These are phyloP conservation scores for Beta corolliflora DNA, from an alignment of 179 eudicot genomes.

Conservation along the genomic window DNA sequence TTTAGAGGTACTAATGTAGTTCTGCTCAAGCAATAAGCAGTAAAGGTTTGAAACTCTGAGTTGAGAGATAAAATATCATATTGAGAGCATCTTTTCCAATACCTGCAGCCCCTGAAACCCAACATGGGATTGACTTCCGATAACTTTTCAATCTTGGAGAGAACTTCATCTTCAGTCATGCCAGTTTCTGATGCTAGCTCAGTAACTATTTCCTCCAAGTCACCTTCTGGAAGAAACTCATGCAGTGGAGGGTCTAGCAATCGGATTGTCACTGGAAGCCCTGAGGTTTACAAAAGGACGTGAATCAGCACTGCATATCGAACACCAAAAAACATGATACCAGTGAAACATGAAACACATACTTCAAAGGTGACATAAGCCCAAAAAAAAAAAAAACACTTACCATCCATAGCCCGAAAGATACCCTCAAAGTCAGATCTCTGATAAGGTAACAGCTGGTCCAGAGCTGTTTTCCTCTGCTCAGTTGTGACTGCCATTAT, in stretches of 20 bases:
- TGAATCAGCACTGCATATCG: not conserved
- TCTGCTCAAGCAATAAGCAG: not conserved
- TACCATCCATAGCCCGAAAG: constrained; percentile 99
- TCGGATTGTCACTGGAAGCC: constrained; percentile 93
- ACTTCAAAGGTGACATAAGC: too few species aligned
- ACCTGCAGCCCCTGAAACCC: constrained; percentile 99
- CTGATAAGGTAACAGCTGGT: constrained; percentile 89
- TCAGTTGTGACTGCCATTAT: constrained; percentile 89
- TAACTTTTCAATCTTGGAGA: constrained; percentile 74
- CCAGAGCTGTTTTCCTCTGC: constrained; percentile 80
- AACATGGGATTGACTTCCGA: constrained; percentile 99
- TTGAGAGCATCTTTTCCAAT: not conserved
- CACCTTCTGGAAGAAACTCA: constrained; percentile 97
- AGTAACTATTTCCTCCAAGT: constrained; percentile 78
- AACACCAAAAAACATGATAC: not conserved
- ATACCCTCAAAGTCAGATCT: constrained; percentile 96
- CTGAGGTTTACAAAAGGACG: constrained; percentile 35
- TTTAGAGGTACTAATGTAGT: not conserved
- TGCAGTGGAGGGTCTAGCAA: constrained; percentile 96
- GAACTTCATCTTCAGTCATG: constrained; percentile 80
- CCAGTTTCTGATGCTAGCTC: constrained; percentile 76
- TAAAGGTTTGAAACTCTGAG: not conserved
- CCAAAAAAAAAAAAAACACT: not conserved
- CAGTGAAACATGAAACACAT: not conserved
- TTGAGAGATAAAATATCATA: not conserved